Base-by-base conservation (phyloP, 495 filamentous ascomycete species). In the Parmelia sp. region DNA sequence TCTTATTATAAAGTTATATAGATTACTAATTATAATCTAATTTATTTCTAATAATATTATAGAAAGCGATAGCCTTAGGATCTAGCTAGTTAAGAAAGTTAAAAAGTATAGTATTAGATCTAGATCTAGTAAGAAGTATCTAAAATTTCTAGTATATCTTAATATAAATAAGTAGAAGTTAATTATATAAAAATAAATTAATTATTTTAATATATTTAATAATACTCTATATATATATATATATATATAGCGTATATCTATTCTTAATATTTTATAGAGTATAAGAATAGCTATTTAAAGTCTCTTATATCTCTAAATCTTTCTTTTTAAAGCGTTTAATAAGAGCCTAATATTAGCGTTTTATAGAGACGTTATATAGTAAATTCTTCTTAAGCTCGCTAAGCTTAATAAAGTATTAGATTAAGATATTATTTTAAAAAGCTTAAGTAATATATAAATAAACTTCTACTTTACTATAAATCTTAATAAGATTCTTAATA, bases 401-500 rank as follows among this genome's bases (percentile, higher is more conserved):
- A n/a, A n/a, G n/a, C n/a, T n/a, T n/a, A n/a, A n/a, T n/a, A n/a
- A n/a, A n/a, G n/a, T n/a, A n/a, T n/a, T n/a, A n/a, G n/a, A n/a
- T n/a, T n/a, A n/a, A n/a, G n/a, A n/a, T n/a, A n/a, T n/a, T n/a
- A n/a, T n/a, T n/a, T n/a, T n/a, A n/a, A n/a, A n/a, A n/a, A n/a
- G n/a, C n/a, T n/a, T n/a, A n/a, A n/a, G n/a, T n/a, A n/a, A n/a
- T 15, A 42, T 42, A 42, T 4, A 4, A 21, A n/a, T n/a, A 45
- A 4, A 45, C 9, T 6, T 45, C 17, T n/a, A n/a, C 21, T n/a
- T 21, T 45, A 47, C 35, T 15, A 27, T 63, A 57, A 57, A 21
- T 33, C 35, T 33, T n/a, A 56, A 40, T 39, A 35, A 29, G 25
- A 29, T 56, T 35, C 57, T 57, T 64, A 42, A 44, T 42, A 45